Evolutionary conservation across 371 early-diverging fungal genomes (phyloP).

Genomic region (Umbelopsis sp.): DNA sequence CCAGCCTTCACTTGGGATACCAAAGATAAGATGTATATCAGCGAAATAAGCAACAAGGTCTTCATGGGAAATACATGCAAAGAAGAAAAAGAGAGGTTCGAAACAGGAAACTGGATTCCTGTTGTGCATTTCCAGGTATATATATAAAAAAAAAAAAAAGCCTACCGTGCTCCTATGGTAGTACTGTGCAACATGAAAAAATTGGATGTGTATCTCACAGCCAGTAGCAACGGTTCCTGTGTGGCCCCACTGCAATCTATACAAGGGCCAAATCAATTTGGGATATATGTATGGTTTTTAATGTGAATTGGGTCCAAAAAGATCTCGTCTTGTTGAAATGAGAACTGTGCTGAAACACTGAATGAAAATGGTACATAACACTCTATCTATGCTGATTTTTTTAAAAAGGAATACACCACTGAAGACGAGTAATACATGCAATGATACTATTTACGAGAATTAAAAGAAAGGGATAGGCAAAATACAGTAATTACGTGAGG

Average conservation of each 20-base stretch:
- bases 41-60: neutral
- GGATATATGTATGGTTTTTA: no score
- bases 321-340: no score
- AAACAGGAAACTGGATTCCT: no score
- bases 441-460: constrained; percentile 10
- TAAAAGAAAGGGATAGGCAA: neutral
- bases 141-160: neutral
- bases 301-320: no score
- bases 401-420: neutral
- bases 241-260: no score
- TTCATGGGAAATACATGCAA: neutral
- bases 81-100: neutral
- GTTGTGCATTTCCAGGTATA: no score
- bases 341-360: neutral
- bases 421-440: neutral
- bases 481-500: neutral
- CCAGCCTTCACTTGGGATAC: neutral
- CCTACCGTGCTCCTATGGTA: neutral
- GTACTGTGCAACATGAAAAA: neutral
- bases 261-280: no score
- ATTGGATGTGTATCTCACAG: neutral
- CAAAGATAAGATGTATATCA: neutral
- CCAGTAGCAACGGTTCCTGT: no score
- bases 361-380: constrained; percentile 3
- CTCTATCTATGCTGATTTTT: neutral